A percentile compares a stretch with the other conserved stretches of the same genome.
These are phyloP conservation scores for Silene coronaria DNA, from an alignment of 179 eudicot genomes.

Conservation along the genomic window DNA sequence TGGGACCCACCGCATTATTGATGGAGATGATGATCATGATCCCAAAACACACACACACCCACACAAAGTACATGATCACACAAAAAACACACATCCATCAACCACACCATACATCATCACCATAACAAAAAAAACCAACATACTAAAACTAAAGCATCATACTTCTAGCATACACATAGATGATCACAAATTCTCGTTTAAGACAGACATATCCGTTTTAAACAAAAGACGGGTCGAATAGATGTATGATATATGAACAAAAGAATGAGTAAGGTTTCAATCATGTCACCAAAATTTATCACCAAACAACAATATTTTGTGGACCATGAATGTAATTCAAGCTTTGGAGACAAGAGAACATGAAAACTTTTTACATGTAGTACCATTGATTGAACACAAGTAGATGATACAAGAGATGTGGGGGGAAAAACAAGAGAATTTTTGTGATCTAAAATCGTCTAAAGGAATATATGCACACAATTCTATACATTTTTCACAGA, in stretches of 20 bases:
- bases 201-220: no score
- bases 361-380: neutral
- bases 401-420: neutral
- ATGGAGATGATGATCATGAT: constrained; percentile 17
- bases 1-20: constrained; percentile 24
- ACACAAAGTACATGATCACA: constrained; percentile 28
- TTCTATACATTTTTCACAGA: neutral
- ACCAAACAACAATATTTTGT: neutral
- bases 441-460: constrained; percentile 16
- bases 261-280: no score
- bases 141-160: neutral
- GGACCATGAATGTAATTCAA: neutral
- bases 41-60: constrained; percentile 3
- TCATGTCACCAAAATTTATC: neutral
- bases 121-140: neutral
- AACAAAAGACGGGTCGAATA: no score
- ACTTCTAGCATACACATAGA: constrained; percentile 1
- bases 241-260: neutral
- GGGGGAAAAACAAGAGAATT: neutral
- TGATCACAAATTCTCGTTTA: no score
- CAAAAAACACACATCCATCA: constrained; percentile 2
- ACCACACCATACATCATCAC: neutral
- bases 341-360: neutral
- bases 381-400: no score
- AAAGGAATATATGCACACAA: constrained; percentile 5